These are phyloP conservation scores for Cerrena zonata DNA, from an alignment of 1,284 basidiomycete genomes.

Conservation along the genomic window DNA sequence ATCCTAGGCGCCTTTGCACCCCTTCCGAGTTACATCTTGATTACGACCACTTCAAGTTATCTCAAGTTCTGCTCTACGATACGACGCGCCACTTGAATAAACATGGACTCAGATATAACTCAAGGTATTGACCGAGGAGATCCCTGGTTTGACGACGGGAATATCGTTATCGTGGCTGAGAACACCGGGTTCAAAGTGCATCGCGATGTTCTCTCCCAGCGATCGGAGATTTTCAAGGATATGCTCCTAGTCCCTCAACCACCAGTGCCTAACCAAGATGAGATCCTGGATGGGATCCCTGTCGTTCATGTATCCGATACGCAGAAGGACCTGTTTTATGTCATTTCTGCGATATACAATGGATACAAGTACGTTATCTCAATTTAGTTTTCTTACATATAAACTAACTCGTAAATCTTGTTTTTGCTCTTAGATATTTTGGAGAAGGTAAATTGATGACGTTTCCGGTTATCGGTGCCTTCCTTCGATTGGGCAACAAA, in stretches of 20 bases:
- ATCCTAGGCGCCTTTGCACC: too few species aligned
- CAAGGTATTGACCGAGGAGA: too few species aligned
- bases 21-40: too few species aligned
- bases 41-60: too few species aligned
- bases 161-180: constrained; percentile 7
- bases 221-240: constrained; percentile 5
- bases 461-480: too few species aligned
- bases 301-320: background rate
- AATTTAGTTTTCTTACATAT: background rate
- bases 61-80: too few species aligned
- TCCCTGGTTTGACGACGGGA: constrained; percentile 13
- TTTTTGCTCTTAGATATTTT: too few species aligned
- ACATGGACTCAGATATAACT: too few species aligned
- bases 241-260: background rate
- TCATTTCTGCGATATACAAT: background rate
- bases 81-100: too few species aligned
- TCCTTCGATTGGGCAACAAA: too few species aligned
- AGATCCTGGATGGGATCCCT: background rate
- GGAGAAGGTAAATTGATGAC: too few species aligned
- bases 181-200: constrained; percentile 6
- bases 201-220: background rate
- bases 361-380: background rate
- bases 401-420: constrained; percentile 4
- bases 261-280: background rate
- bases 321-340: background rate